phyloP scores from a whole-genome alignment of 2,329 filamentous ascomycete species.

The Xylariaceae sp. region DNA sequence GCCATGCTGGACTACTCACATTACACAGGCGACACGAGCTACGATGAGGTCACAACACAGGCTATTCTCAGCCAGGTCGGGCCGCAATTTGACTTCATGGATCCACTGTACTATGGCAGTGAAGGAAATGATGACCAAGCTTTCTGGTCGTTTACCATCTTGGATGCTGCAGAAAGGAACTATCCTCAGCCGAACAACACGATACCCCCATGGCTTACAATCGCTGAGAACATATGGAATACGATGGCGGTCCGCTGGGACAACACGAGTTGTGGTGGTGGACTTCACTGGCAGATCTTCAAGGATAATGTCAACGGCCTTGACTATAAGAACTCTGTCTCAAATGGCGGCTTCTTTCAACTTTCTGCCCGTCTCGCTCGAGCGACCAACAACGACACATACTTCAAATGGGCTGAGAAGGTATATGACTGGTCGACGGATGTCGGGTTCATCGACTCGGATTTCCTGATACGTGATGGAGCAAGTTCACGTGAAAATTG shows the following conservation, averaged over 20 bases:
- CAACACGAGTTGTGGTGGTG: constrained; percentile 61
- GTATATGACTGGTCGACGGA: constrained; percentile 62
- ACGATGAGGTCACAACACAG: constrained; percentile 56
- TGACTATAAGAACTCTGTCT: constrained; percentile 78
- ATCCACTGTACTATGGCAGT: constrained; percentile 49
- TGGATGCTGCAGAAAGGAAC: constrained; percentile 65
- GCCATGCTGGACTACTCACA: constrained; percentile 67
- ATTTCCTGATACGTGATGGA: constrained; percentile 60
- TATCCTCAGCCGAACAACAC: constrained; percentile 57
- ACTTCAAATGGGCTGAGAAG: constrained; percentile 62
- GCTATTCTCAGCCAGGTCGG: constrained; percentile 58
- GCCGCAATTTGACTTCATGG: constrained; percentile 57
- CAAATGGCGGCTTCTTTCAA: constrained; percentile 81
- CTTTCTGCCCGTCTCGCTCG: constrained; percentile 71
- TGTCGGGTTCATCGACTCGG: constrained; percentile 53
- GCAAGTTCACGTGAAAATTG: constrained; percentile 54
- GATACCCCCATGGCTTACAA: constrained; percentile 60
- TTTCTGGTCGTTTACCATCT: constrained; percentile 67
- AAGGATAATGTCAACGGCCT: constrained; percentile 68
- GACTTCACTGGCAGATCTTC: constrained; percentile 80
- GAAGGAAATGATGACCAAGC: constrained; percentile 73
- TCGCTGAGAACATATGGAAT: constrained; percentile 70
- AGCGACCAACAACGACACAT: constrained; percentile 63
- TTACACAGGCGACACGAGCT: constrained; percentile 58
- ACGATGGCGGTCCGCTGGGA: constrained; percentile 69